Base-by-base conservation (phyloP, 768 basidiomycete species). In the Termitomyces sp. region DNA sequence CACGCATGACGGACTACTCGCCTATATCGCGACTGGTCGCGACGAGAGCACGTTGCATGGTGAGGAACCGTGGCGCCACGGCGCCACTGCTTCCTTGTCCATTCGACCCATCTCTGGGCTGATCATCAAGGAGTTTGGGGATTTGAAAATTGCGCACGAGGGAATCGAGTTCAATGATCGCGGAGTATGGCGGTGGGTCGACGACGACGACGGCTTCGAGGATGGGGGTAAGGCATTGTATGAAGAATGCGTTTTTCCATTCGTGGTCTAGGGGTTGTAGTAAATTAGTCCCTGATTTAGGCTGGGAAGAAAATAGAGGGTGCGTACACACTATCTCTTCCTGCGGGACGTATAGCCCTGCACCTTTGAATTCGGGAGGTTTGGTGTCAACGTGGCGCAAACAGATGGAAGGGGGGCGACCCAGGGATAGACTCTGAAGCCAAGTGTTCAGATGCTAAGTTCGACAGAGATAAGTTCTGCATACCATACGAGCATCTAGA, bases 171-270 rank as follows among this genome's bases (percentile, higher is more conserved):
- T 73, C 72, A 24, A 87, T 60, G 53, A 88, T 77, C 10, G 73
- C 74, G 48, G 68, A 56, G 68, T 89, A 89, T 4, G 73, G 71
- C 4, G 80, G 80, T n/a, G 74, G 73, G 40, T 80, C 73, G 5
- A 82, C 79, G 26, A 81, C 75, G 46, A 82, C 79, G 63, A 83
- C 81, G 7, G 79, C 74, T 62, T 86, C 82, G 37, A 88, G 71
- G 48, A 88, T 81, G 2, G 87, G 87, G 9, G 81, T 79, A 58
- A 88, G 74, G 68, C 87, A 87, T 33, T 83, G 65, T 30, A 79
- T 74, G 66, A 86, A 85, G 72, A 89, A 89, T 0, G 74, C 71
- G 62, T 85, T 82, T 64, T 87, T 87, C 87, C 87, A 89, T 66
- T 84, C 79, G 57, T 88, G 86, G 68, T 88, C 87, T 88, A 64